Conservation (phyloP, 2,329 filamentous ascomycete species). For the Scolecobasidium constrictum region DNA sequence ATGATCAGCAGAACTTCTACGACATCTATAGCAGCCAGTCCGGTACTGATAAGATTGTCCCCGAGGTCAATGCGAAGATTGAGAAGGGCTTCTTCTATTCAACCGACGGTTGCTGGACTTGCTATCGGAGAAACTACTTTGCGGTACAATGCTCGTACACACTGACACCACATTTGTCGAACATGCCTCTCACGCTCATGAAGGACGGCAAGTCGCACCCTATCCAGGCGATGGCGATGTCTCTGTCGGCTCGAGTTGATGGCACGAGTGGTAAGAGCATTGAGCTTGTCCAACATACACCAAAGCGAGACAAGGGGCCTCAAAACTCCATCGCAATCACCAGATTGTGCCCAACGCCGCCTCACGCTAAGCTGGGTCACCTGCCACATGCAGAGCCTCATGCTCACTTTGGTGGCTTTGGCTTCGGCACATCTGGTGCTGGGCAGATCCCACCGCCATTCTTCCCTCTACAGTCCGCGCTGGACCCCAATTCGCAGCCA, state of each 20-base stretch:
- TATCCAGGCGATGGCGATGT: slow-evolving; percentile 70
- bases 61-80: slow-evolving; percentile 68
- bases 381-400: slow-evolving; percentile 16
- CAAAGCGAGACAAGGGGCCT: slow-evolving; percentile 82
- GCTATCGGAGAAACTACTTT: slow-evolving; percentile 87
- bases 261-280: slow-evolving; percentile 65
- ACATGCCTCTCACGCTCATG: slow-evolving; percentile 47
- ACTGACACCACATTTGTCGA: slow-evolving; percentile 50
- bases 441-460: slow-evolving; percentile 17
- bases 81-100: slow-evolving; percentile 79
- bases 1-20: slow-evolving; percentile 39
- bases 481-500: slow-evolving; percentile 10
- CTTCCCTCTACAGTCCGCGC: slow-evolving; percentile 28
- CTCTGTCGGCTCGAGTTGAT: slow-evolving; percentile 73
- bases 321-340: slow-evolving; percentile 63
- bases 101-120: slow-evolving; percentile 76
- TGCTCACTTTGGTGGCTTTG: slow-evolving; percentile 27
- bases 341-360: slow-evolving; percentile 54
- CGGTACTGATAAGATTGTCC: slow-evolving; percentile 42
- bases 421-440: slow-evolving; percentile 18
- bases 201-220: slow-evolving; percentile 36
- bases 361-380: slow-evolving; percentile 24
- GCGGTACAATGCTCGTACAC: slow-evolving; percentile 71
- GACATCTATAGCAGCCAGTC: slow-evolving; percentile 42
- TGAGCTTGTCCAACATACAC: slow-evolving; percentile 81